These are phyloP conservation scores for Solanum boliviense DNA, from an alignment of 257 asterid genomes.

Conservation along the genomic window DNA sequence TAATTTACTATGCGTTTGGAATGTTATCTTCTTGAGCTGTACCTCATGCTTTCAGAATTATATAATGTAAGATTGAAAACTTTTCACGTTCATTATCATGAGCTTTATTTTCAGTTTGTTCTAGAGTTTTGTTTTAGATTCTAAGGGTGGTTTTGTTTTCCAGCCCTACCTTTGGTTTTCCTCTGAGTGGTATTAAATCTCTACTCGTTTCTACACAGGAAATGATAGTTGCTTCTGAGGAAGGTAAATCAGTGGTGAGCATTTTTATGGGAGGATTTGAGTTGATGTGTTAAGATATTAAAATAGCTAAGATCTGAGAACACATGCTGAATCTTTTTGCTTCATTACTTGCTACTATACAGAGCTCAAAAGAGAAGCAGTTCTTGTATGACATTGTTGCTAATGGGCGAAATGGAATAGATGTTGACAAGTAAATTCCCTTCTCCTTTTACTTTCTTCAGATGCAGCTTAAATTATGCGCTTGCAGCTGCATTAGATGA, in stretches of 20 bases:
- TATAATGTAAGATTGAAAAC: neutral
- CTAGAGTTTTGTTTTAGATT: neutral
- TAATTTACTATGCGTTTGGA: neutral
- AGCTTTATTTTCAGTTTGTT: neutral
- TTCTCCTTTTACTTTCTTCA: constrained; percentile 5
- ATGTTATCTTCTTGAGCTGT: neutral
- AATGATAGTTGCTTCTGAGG: constrained; percentile 66
- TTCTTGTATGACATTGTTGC: constrained; percentile 88
- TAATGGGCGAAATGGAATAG: constrained; percentile 89
- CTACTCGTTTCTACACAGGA: constrained; percentile 37
- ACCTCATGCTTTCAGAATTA: neutral
- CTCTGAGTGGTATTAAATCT: neutral
- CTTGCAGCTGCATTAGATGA: neutral
- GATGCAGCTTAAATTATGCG: neutral
- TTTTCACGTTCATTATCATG: neutral
- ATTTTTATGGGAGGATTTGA: neutral
- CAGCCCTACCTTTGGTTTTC: neutral
- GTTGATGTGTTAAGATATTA: neutral
- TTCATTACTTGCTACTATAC: constrained; percentile 4
- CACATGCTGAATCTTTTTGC: neutral
- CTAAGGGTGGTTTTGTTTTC: neutral
- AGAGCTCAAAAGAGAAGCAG: constrained; percentile 53
- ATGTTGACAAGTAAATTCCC: constrained; percentile 74
- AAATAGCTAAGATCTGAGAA: neutral
- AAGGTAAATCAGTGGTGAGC: constrained; percentile 42